phyloP scores from a whole-genome alignment of 202 grass and related monocot genomes.

The Tripidium arundinaceum region DNA sequence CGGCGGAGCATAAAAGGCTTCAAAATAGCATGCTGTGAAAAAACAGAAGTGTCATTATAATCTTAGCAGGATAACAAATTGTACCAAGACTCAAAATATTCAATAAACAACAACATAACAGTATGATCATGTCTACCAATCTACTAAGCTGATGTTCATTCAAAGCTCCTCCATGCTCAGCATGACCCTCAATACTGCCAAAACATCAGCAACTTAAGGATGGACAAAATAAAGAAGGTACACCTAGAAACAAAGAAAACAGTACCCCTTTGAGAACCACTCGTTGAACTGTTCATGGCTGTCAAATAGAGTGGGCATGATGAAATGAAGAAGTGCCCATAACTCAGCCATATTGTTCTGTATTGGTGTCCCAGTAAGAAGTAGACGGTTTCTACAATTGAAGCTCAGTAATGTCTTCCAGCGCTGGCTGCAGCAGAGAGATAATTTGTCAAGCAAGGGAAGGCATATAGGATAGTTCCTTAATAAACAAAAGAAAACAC shows the following conservation, averaged over 20 bases:
- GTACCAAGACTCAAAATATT: conserved; percentile 1
- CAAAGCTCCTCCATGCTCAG: conserved; percentile 96
- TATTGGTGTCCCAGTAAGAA: conserved; percentile 97
- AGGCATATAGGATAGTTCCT: not conserved
- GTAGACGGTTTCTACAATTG: conserved; percentile 98
- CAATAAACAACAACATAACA: conserved; percentile 25
- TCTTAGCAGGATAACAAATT: not conserved
- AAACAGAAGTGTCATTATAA: conserved; percentile 16
- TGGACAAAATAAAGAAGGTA: conserved; percentile 29
- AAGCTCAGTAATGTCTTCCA: conserved; percentile 98
- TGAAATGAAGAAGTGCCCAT: conserved; percentile 99
- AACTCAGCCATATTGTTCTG: conserved; percentile 99
- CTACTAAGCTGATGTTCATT: conserved; percentile 99
- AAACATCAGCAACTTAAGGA: conserved; percentile 40
- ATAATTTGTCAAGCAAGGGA: conserved; percentile 24
- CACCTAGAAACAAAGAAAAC: conserved; percentile 16
- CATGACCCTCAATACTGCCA: conserved; percentile 89
- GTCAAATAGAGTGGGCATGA: conserved; percentile 99
- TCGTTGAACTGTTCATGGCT: conserved; percentile 99
- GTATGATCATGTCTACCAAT: conserved; percentile 53
- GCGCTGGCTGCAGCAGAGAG: conserved; percentile 68
- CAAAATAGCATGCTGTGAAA: conserved; percentile 84
- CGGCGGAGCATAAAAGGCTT: conserved; percentile 98
- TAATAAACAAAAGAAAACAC: conserved; percentile 1
- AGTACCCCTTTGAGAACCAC: conserved; percentile 99